A percentile compares a stretch with the other conserved stretches of the same genome.
Conservation (phyloP, 495 filamentous ascomycete species). For the Immersiella caudata region DNA sequence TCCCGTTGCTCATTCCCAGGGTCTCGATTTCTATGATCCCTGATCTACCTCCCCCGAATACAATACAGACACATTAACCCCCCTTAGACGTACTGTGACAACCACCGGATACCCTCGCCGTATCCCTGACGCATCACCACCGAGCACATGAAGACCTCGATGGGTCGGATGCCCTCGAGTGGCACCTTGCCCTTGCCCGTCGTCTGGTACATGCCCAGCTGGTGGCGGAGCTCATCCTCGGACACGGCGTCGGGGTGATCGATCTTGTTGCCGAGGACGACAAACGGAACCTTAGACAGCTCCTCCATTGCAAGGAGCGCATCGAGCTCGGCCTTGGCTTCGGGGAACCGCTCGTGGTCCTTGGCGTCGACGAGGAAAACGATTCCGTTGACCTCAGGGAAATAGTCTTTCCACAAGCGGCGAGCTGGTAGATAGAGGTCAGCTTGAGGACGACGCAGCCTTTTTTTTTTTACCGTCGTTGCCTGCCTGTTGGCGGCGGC, state of each 20-base stretch:
- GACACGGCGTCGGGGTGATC: constrained; percentile 93
- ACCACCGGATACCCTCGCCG: constrained; percentile 77
- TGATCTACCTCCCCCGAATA: constrained; percentile 3
- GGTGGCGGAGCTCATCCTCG: constrained; percentile 90
- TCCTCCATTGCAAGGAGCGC: constrained; percentile 94
- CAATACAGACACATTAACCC: constrained; percentile 14
- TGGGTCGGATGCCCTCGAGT: constrained; percentile 89
- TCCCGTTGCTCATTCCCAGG: constrained; percentile 5
- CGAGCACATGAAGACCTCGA: constrained; percentile 99
- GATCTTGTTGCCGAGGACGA: constrained; percentile 97
- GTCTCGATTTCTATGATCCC: neutral
- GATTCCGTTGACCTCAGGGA: constrained; percentile 97
- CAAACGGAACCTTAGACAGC: constrained; percentile 87
- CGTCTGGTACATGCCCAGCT: constrained; percentile 91
- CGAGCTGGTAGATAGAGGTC: constrained; percentile 61
- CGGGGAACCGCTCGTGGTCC: constrained; percentile 88
- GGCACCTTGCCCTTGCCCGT: constrained; percentile 98
- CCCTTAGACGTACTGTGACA: constrained; percentile 73
- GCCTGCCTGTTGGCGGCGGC: neutral
- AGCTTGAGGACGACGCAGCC: neutral
- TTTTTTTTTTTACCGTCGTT: neutral
- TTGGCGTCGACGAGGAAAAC: constrained; percentile 98
- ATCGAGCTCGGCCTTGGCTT: constrained; percentile 95
- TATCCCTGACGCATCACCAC: constrained; percentile 97
- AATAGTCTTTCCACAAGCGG: constrained; percentile 97